phyloP scores from a whole-genome alignment of 345 rosid genomes.

The Rhodamnia argentea region DNA sequence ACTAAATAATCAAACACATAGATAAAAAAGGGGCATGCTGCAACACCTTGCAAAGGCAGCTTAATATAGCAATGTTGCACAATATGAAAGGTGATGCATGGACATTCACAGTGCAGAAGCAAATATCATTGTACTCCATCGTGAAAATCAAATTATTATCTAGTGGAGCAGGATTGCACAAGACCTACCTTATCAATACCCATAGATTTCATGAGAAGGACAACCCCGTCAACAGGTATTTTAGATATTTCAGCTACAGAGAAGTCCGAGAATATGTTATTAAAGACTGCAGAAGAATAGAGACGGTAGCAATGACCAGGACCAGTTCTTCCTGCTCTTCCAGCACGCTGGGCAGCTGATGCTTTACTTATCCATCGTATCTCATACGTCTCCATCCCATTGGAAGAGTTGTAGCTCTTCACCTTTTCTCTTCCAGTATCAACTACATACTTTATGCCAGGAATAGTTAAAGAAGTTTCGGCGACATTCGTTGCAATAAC shows the following conservation, averaged over 20 bases:
- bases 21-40: neutral
- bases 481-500: constrained; percentile 96
- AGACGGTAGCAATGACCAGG: constrained; percentile 94
- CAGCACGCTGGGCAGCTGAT: constrained; percentile 90
- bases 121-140: neutral
- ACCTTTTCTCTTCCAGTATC: constrained; percentile 91
- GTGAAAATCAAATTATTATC: neutral
- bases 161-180: neutral
- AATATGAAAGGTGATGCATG: neutral
- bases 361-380: constrained; percentile 90
- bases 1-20: neutral
- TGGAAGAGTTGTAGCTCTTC: constrained; percentile 58
- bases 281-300: constrained; percentile 73
- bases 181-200: constrained; percentile 53
- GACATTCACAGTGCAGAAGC: neutral
- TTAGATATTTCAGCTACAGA: constrained; percentile 73
- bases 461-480: constrained; percentile 90
- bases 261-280: constrained; percentile 60
- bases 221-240: constrained; percentile 76
- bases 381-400: constrained; percentile 70
- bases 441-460: constrained; percentile 89
- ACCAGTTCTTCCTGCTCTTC: constrained; percentile 96
- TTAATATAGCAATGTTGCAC: neutral
- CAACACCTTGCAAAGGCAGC: neutral
- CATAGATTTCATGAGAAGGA: constrained; percentile 88